These are phyloP conservation scores for Balansia obtecta DNA, from an alignment of 2,329 filamentous ascomycete species.

Conservation along the genomic window DNA sequence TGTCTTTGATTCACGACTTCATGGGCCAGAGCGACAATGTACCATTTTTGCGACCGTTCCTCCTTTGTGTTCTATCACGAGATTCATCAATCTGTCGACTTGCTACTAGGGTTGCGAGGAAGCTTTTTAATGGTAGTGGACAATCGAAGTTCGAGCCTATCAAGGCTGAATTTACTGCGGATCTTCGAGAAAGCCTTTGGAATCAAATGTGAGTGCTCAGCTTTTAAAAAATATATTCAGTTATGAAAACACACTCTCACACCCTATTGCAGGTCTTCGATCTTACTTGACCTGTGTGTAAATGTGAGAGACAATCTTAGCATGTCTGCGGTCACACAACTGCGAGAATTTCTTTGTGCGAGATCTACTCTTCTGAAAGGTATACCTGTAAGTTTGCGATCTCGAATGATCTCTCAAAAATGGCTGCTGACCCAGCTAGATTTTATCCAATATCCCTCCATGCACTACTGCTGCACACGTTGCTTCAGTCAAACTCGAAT, in stretches of 20 bases:
- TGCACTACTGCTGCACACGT: constrained; percentile 42
- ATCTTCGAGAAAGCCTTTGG: constrained; percentile 35
- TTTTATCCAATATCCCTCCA: constrained; percentile 39
- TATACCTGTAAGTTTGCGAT: constrained; percentile 28
- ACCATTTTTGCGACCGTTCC: constrained; percentile 35
- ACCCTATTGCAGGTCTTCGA: constrained; percentile 17
- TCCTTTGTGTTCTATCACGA: constrained; percentile 41
- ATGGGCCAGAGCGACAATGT: constrained; percentile 12
- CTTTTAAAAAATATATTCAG: neutral
- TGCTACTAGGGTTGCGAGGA: constrained; percentile 33
- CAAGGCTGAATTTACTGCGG: constrained; percentile 13
- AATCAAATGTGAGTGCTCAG: constrained; percentile 33
- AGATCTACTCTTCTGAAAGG: constrained; percentile 39
- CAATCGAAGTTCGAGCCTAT: constrained; percentile 16
- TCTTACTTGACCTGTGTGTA: constrained; percentile 36
- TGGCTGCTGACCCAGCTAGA: constrained; percentile 24
- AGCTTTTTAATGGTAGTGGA: constrained; percentile 27
- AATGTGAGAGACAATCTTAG: constrained; percentile 30
- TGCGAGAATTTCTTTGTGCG: constrained; percentile 45
- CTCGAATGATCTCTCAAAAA: neutral
- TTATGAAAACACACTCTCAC: constrained; percentile 1
- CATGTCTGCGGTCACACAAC: constrained; percentile 30
- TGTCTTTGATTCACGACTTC: constrained; percentile 19
- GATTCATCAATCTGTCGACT: constrained; percentile 36
- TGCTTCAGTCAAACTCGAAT: constrained; percentile 46